A percentile compares a stretch with the other conserved stretches of the same genome.
Conservation (phyloP, 805 yeast genomes). For the Suhomyces emberorum region DNA sequence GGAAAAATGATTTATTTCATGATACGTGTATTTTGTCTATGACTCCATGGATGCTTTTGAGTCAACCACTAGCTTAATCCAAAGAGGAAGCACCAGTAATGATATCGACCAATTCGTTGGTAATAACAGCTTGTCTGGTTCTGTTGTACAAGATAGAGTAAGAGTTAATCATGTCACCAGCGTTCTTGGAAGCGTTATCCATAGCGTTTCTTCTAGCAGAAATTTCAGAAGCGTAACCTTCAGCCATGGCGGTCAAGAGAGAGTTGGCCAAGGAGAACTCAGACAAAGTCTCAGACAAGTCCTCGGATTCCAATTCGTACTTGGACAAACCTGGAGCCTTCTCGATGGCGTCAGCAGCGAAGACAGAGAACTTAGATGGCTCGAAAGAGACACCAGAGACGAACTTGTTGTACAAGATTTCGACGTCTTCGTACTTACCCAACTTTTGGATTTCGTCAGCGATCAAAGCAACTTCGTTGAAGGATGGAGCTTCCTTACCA, state of each 20-base stretch:
- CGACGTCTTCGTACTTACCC: slow-evolving; percentile 71
- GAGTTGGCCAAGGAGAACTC: slow-evolving; percentile 91
- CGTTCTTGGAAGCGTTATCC: slow-evolving; percentile 99
- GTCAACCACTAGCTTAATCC: slow-evolving; percentile 49
- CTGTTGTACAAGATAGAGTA: slow-evolving; percentile 98
- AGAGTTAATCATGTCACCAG: slow-evolving; percentile 96
- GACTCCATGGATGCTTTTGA: background rate
- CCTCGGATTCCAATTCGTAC: slow-evolving; percentile 70
- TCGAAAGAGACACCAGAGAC: slow-evolving; percentile 86
- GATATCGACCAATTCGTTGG: slow-evolving; percentile 98
- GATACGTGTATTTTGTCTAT: slow-evolving; percentile 3
- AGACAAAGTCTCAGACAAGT: slow-evolving; percentile 67
- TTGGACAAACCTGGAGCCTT: slow-evolving; percentile 81
- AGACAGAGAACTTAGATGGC: slow-evolving; percentile 69
- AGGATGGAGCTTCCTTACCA: slow-evolving; percentile 97
- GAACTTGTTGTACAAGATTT: slow-evolving; percentile 84
- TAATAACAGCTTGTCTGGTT: slow-evolving; percentile 98
- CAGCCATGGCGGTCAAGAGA: slow-evolving; percentile 87
- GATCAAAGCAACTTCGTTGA: slow-evolving; percentile 82
- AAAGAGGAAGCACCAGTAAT: slow-evolving; percentile 99
- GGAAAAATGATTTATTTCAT: no score
- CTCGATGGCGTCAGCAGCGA: slow-evolving; percentile 67
- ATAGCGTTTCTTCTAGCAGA: slow-evolving; percentile 99
- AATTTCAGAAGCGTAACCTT: slow-evolving; percentile 97
- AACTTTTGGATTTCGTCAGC: slow-evolving; percentile 75